Evolutionary conservation across 805 yeast species (phyloP).

Genomic region (Groenewaldozyma tartarivorans): DNA sequence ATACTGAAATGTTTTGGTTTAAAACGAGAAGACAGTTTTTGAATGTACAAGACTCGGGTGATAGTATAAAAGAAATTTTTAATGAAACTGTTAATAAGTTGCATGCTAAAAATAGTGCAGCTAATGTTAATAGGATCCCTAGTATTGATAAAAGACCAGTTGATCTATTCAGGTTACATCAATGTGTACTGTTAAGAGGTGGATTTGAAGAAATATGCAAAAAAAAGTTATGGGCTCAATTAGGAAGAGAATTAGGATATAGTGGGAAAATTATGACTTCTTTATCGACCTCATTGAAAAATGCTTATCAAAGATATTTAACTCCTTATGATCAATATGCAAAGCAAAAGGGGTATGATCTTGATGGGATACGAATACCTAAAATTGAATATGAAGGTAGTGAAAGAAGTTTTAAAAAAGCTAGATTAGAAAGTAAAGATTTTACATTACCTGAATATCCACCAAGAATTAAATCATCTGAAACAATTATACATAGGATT

Average conservation of each 20-base stretch:
- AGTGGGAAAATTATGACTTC: conserved; percentile 65
- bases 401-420: neutral
- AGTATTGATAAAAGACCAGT: conserved; percentile 56
- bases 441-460: neutral
- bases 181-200: conserved; percentile 53
- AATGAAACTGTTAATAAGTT: conserved; percentile 37
- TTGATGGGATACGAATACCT: conserved; percentile 9
- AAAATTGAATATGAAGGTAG: neutral
- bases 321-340: conserved; percentile 17
- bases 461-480: conserved; percentile 25
- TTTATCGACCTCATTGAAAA: conserved; percentile 54
- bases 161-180: conserved; percentile 51
- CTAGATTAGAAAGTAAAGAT: neutral
- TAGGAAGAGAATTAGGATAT: conserved; percentile 73
- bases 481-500: conserved; percentile 10
- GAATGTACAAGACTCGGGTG: conserved; percentile 33
- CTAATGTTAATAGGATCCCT: conserved; percentile 41
- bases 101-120: conserved; percentile 25
- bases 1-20: conserved; percentile 40
- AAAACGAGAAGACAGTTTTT: conserved; percentile 40
- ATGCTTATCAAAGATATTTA: conserved; percentile 44
- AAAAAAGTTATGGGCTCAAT: conserved; percentile 70
- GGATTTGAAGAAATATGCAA: conserved; percentile 57
- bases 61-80: conserved; percentile 39
- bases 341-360: conserved; percentile 7